phyloP scores from a whole-genome alignment of 805 yeast species.

The Hanseniaspora osmophila region DNA sequence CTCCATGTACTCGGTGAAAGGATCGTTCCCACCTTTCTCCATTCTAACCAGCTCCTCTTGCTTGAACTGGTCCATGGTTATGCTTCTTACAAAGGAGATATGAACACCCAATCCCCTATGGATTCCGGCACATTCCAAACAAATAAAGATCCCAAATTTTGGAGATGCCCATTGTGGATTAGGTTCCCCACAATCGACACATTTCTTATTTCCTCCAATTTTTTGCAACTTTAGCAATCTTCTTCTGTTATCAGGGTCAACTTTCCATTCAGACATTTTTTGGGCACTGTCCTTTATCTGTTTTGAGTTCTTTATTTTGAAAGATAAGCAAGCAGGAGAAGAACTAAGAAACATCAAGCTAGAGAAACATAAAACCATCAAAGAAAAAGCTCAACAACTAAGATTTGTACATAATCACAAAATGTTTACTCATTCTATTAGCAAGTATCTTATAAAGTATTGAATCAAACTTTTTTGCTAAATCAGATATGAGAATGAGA shows the following conservation, averaged over 20 bases:
- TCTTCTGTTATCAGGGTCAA: constrained; percentile 86
- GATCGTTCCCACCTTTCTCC: constrained; percentile 89
- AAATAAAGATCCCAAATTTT: constrained; percentile 91
- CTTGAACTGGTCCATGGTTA: constrained; percentile 97
- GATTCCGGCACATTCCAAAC: constrained; percentile 94
- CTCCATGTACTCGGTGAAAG: constrained; percentile 53
- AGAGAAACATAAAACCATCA: neutral
- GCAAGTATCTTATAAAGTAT: no score
- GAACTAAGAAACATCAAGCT: neutral
- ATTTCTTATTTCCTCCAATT: constrained; percentile 67
- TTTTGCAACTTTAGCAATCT: constrained; percentile 66
- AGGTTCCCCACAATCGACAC: constrained; percentile 89
- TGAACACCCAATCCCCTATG: constrained; percentile 96
- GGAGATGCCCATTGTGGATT: constrained; percentile 99
- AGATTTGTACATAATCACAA: no score
- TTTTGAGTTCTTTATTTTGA: neutral
- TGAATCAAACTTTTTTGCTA: no score
- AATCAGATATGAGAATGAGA: no score
- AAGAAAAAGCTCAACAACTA: no score
- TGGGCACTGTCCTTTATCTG: neutral
- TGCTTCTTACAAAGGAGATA: constrained; percentile 87
- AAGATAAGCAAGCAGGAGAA: neutral
- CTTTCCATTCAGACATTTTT: constrained; percentile 60
- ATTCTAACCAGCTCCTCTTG: constrained; percentile 77
- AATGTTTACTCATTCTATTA: no score